Conservation (phyloP, 192 early-diverging fungal genomes). For the Linnemannia exigua region DNA sequence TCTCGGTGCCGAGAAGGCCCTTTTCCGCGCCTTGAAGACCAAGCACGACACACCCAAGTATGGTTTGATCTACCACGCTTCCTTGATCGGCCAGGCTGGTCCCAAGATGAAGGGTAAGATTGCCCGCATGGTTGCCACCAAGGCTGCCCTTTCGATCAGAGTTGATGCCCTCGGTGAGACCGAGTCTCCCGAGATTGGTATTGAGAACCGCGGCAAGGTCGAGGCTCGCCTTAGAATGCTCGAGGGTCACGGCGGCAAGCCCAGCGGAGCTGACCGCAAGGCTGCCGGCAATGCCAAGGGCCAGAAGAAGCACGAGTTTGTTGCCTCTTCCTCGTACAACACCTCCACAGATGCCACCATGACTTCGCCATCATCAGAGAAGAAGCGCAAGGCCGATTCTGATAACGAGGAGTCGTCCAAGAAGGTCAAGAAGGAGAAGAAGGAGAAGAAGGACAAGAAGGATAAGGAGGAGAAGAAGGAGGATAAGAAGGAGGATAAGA, state of each 20-base stretch:
- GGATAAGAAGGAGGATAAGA: slow-evolving; percentile 47
- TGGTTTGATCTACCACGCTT: slow-evolving; percentile 98
- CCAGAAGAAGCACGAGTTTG: slow-evolving; percentile 76
- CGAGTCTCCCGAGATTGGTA: slow-evolving; percentile 85
- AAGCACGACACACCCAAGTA: slow-evolving; percentile 99
- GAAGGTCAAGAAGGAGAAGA: slow-evolving; percentile 59
- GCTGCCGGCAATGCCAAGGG: slow-evolving; percentile 74
- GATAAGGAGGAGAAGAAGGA: slow-evolving; percentile 62
- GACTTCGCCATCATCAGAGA: slow-evolving; percentile 42
- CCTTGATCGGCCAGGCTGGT: slow-evolving; percentile 95
- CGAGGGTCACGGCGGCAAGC: slow-evolving; percentile 75
- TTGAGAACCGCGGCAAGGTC: slow-evolving; percentile 88
- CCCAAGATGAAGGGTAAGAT: slow-evolving; percentile 99
- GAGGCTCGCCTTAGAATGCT: slow-evolving; percentile 91
- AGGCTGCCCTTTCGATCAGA: slow-evolving; percentile 90
- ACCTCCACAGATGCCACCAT: slow-evolving; percentile 53
- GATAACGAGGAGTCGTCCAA: slow-evolving; percentile 55
- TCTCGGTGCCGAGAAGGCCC: slow-evolving; percentile 99
- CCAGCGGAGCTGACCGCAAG: slow-evolving; percentile 76
- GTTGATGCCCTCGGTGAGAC: slow-evolving; percentile 93
- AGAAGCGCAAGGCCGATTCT: slow-evolving; percentile 63
- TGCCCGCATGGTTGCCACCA: slow-evolving; percentile 93
- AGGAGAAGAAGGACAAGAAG: slow-evolving; percentile 62
- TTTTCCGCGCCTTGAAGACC: slow-evolving; percentile 99
- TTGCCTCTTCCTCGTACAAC: slow-evolving; percentile 64